A percentile compares a stretch with the other conserved stretches of the same genome.
phyloP scores from a whole-genome alignment of 805 yeast species.

The Spencermartinsiella europaea region DNA sequence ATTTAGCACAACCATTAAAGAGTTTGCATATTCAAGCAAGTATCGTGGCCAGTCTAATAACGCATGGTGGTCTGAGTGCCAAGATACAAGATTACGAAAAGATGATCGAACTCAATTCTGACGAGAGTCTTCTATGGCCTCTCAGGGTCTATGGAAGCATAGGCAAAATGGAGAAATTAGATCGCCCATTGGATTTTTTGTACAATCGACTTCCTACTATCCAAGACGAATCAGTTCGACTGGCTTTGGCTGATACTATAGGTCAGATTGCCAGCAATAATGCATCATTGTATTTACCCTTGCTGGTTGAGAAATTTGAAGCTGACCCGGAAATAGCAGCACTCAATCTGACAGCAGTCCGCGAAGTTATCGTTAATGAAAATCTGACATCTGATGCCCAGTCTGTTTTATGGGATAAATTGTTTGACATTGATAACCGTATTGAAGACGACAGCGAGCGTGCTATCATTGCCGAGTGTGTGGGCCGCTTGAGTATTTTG shows the following conservation, averaged over 20 bases:
- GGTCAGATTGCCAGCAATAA: conserved; percentile 46
- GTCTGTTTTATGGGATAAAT: conserved; percentile 25
- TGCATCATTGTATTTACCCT: conserved; percentile 35
- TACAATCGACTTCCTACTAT: conserved; percentile 34
- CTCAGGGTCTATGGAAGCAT: conserved; percentile 47
- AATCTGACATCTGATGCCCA: background rate
- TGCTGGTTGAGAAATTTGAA: conserved; percentile 32
- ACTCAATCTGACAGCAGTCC: conserved; percentile 31
- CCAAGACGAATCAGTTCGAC: conserved; percentile 32
- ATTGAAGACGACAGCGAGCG: conserved; percentile 4
- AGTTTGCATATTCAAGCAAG: conserved; percentile 17
- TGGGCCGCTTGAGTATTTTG: conserved; percentile 25
- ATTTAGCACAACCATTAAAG: background rate
- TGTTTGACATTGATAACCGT: conserved; percentile 14
- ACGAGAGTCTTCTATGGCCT: conserved; percentile 30
- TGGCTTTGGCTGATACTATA: conserved; percentile 48
- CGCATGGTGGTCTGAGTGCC: background rate
- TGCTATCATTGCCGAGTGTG: conserved; percentile 22
- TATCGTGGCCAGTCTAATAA: conserved; percentile 14
- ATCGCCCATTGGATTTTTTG: conserved; percentile 36
- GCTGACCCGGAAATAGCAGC: conserved; percentile 20
- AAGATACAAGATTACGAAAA: conserved; percentile 18
- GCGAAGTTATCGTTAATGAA: conserved; percentile 23
- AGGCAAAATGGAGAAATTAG: conserved; percentile 34
- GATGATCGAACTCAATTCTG: conserved; percentile 15